Base-by-base conservation (phyloP, 306 rosid species). In the Spatholobus suberectus region DNA sequence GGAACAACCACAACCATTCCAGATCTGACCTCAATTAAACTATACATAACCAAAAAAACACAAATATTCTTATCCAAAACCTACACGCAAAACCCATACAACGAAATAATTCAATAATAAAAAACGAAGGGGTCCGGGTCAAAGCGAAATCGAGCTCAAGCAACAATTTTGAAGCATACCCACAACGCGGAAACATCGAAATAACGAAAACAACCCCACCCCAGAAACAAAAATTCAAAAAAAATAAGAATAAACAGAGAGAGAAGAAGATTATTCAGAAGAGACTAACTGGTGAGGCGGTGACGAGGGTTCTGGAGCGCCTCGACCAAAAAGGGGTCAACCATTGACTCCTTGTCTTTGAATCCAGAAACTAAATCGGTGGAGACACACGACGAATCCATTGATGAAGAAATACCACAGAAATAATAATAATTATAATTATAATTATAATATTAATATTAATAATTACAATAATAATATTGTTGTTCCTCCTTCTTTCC, bases 231-330 rank as follows among this genome's bases (percentile, higher is more conserved):
- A 41, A 35, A 61, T 14, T 18, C 35, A 23, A 44, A 67, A 66
- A 17, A 12, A 10, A 3, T 69, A 37, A 18, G 40, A 79, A 14
- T n/a, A 20, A 40, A 78, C 7, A 73, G 62, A 21, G 32, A 55
- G 34, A 57, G 1, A 23, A 1, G 3, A 58, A 26, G 34, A 12
- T 27, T 5, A 38, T 26, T 5, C 7, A 40, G 26, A 63, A 61
- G 65, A 23, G 2, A 89, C 91, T 82, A 27, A 94, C 97, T 81
- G 75, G 96, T 92, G 61, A 94, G 90, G 17, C 98, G 98, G 65
- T 94, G 97, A 3, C 98, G 96, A 89, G 94, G 93, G 77, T 92
- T 94, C 86, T 92, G 97, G 66, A 94, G 97, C 83, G 97, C 98
- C 87, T 94, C 97, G 14, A 94, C 91, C 90, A 94, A 81, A 69